Evolutionary conservation across 306 rosid species (phyloP).

Genomic region (Leucaena leucocephala): DNA sequence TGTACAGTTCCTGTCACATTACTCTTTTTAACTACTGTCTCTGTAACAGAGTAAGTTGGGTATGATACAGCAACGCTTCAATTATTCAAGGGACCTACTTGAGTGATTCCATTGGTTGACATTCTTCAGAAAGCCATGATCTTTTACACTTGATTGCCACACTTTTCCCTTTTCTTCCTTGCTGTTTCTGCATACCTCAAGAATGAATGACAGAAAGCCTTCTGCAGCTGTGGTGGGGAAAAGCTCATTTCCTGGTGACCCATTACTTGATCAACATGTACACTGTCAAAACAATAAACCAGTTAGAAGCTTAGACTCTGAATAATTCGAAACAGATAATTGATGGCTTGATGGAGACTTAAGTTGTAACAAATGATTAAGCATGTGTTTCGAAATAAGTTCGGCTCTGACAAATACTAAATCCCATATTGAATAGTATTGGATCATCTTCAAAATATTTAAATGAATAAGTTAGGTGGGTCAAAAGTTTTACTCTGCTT

Average conservation of each 20-base stretch:
- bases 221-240: constrained; percentile 35
- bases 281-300: constrained; percentile 8
- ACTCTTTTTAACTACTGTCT: constrained; percentile 52
- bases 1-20: constrained; percentile 43
- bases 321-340: constrained; percentile 17
- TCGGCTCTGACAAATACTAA: neutral
- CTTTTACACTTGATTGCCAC: constrained; percentile 26
- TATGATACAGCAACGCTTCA: constrained; percentile 37
- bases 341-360: neutral
- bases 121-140: constrained; percentile 32
- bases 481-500: neutral
- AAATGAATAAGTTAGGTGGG: neutral
- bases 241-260: constrained; percentile 30
- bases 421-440: neutral
- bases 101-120: constrained; percentile 39
- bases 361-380: neutral
- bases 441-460: neutral
- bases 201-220: constrained; percentile 32
- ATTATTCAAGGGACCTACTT: constrained; percentile 44
- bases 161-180: constrained; percentile 34
- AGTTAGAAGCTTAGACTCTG: constrained; percentile 5
- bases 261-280: constrained; percentile 13
- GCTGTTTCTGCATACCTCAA: constrained; percentile 26
- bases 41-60: constrained; percentile 46
- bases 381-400: neutral